A percentile compares a stretch with the other conserved stretches of the same genome.
Conservation (phyloP, 495 filamentous ascomycete species). For the Darksidea phi region DNA sequence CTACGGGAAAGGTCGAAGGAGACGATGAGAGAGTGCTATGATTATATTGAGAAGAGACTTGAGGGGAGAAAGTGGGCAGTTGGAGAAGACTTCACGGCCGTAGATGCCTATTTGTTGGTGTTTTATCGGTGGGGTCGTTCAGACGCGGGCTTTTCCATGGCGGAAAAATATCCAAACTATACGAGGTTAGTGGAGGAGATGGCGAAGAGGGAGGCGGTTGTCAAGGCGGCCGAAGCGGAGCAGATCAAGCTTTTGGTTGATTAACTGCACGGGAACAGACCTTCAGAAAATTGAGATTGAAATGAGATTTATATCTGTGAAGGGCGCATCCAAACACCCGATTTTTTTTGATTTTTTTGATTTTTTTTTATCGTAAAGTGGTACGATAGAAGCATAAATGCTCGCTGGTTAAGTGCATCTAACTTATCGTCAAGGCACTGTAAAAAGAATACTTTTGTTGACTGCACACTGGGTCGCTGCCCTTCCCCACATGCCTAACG, state of each 20-base stretch:
- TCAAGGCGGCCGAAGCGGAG: conserved; percentile 26
- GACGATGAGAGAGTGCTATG: conserved; percentile 34
- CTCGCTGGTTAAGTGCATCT: too few relatives aligned
- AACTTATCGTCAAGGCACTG: too few relatives aligned
- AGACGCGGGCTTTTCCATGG: background rate
- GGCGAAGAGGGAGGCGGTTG: conserved; percentile 20
- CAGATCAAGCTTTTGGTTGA: background rate
- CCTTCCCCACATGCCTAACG: too few relatives aligned
- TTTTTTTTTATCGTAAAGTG: too few relatives aligned
- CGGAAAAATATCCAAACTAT: conserved; percentile 37
- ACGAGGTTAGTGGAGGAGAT: conserved; percentile 30
- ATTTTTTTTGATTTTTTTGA: too few relatives aligned
- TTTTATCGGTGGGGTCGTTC: conserved; percentile 41
- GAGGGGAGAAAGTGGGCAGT: conserved; percentile 34
- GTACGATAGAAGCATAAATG: too few relatives aligned
- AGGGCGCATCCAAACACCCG: too few relatives aligned
- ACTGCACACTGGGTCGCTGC: too few relatives aligned
- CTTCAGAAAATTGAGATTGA: too few relatives aligned
- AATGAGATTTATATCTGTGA: too few relatives aligned
- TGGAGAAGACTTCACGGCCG: conserved; percentile 42
- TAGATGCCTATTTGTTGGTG: conserved; percentile 43
- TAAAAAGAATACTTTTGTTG: too few relatives aligned
- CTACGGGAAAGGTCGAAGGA: conserved; percentile 20
- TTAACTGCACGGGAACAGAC: background rate
- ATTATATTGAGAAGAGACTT: conserved; percentile 35